phyloP scores from a whole-genome alignment of 2,329 filamentous ascomycete species.

The Verticillium dahliae region DNA sequence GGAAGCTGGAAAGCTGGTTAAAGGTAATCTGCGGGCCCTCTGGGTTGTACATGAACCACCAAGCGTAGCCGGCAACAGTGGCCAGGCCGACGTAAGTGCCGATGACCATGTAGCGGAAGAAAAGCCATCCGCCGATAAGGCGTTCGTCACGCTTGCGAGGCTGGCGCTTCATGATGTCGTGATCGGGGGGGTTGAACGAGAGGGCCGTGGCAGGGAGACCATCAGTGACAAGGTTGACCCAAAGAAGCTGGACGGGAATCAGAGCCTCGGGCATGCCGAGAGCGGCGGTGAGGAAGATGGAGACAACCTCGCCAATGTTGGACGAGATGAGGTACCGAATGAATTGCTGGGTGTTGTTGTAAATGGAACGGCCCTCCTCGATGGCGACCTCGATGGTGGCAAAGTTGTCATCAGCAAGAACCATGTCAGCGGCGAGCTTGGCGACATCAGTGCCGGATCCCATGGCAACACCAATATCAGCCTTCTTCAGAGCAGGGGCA shows the following conservation, averaged over 20 bases:
- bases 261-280: conserved; percentile 96
- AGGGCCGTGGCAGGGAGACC: conserved; percentile 93
- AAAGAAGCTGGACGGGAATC: conserved; percentile 93
- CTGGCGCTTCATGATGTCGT: conserved; percentile 92
- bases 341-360: conserved; percentile 99
- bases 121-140: conserved; percentile 90
- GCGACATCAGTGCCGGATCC: conserved; percentile 95
- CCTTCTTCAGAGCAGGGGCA: conserved; percentile 94
- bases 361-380: conserved; percentile 95
- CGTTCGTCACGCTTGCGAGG: conserved; percentile 89
- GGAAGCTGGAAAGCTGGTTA: conserved; percentile 86
- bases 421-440: conserved; percentile 96
- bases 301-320: conserved; percentile 98
- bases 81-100: conserved; percentile 91
- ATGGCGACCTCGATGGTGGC: conserved; percentile 94
- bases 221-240: conserved; percentile 98
- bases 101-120: conserved; percentile 95
- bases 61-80: conserved; percentile 96
- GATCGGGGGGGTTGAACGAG: conserved; percentile 97
- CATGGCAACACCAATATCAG: conserved; percentile 98
- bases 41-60: conserved; percentile 98
- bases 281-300: conserved; percentile 95
- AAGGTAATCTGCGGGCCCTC: conserved; percentile 88
- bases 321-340: conserved; percentile 98
- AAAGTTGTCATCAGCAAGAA: conserved; percentile 97